Base-by-base conservation (phyloP, 495 filamentous ascomycete genomes). In the Lasiosphaeris hirsuta region DNA sequence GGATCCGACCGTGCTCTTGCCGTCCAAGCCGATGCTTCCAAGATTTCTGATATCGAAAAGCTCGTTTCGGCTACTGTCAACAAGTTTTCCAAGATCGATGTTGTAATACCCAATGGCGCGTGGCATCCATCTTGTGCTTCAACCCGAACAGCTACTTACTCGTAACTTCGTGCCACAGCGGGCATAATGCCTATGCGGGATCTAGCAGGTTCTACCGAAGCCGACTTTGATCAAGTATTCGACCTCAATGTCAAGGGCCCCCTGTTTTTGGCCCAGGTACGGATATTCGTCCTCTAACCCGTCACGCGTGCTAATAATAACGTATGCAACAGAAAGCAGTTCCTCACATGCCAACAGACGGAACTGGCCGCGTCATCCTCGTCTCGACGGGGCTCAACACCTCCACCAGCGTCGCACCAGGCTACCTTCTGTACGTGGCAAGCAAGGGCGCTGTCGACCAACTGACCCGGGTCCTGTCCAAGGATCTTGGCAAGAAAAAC, bases 371-470 rank as follows among this genome's bases (percentile, higher is more conserved):
- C 51, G 78, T 89, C 39, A 77, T 89, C 52, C 76, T 90, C 57
- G 63, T 89, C 58, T 84, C 82, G 5, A 84, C 83, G 4, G 75
- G 75, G 1, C 70, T 84, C 10, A 78, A 71, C 51, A 64, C 57
- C 6, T 59, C 71, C 7, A 75, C 72, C 0, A 70, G 60, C 1
- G 74, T 89, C 9, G 69, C 73, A n/a, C 82, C 86, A 1, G 64
- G 67, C 2, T 88, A 88, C 59, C 74, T 87, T 36, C 72, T 86
- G 33, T 90, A 90, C 63, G 70, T 71, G 34, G 70, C 79, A 0
- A 82, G 79, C 52, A 90, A 90, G 61, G 87, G 85, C 48, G 84
- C 87, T 5, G 78, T 90, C 44, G 84, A 90, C 64, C 85, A 89
- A 64, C 84, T 90, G 75, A 78, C 79, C 0, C 78, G 85, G 7